Evolutionary conservation across 805 yeast species (phyloP), one percentile per base, ranked within the genome.

Genomic region (Candida wancherniae): DNA sequence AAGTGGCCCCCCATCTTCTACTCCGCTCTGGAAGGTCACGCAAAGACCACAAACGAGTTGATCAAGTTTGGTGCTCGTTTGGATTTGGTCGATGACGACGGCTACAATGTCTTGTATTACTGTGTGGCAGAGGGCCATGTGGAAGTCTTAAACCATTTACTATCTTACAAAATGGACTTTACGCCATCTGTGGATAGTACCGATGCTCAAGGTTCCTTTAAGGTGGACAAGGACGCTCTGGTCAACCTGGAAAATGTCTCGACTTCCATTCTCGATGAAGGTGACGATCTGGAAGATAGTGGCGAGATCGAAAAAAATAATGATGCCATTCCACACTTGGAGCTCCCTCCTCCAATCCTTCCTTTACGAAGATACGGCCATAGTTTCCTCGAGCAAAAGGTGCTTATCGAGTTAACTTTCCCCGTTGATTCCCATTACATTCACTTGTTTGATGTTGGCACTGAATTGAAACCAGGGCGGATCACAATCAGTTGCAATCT

Each of bases 91-190:
- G 97, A 92, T 57, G 92, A 82, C 38, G 84, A 84, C 38, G 83
- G 86, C 4, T 72, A 73, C 45, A 74, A 80, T 31, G 95, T 95
- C 0, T 49, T 88, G 26, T 90, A 83, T 53, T 84, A 90, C 53
- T 90, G 97, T 15, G 83, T 88, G 14, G 84, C 94, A 76, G 97
- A 88, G 55, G 97, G 98, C 15, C 90, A 87, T 50, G 77, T 86
- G 17, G 71, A 67, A n/a, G 90, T 86, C 3, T 60, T 88, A 44
- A 80, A 84, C 53, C 78, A 79, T 14, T 63, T 90, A 26, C 65
- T 79, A 12, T 67, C 66, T 17, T 63, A 61, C 44, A 47, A 53
- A 28, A 42, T 48, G 18, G 43, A 38, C 19, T 35, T 44, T 15
- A 29, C 37, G 6, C 28, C 13, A 7, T 9, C 20, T 4, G 23